Base-by-base conservation (phyloP, 805 yeast genomes). In the Hanseniaspora valbyensis region DNA sequence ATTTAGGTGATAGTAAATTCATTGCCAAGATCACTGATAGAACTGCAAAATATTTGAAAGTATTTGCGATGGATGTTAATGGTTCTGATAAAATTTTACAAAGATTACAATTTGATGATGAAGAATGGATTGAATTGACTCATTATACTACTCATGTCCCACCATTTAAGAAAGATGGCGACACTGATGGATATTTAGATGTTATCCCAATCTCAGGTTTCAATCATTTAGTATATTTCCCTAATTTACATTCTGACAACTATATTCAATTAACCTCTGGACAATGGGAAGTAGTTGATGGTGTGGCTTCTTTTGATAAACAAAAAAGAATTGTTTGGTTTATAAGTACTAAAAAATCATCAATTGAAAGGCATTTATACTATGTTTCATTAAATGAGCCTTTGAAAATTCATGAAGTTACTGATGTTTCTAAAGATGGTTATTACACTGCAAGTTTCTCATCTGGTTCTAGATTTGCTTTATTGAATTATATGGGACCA, bases 221-320 rank as follows among this genome's bases (percentile, higher is more conserved):
- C 57, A 71, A 72, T 52, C 98, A 92, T 64, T 69, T 92, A 55
- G 97, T 88, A 0, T 89, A 83, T 64, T 92, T 78, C 61, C 69
- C 84, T 2, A 92, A 95, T 4, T 77, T 87, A 2, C 69, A 73
- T 24, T 63, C 81, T 4, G 54, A 77, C 0, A 64, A 66, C 14
- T 86, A 86, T 3, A 58, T 58, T 2, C 62, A 82, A 21, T 72
- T 95, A 42, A 84, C 92, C 1, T 52, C 65, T 2, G 98, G 98
- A 6, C 66, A 74, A 0, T 92, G 95, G 95, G 98, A 92, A 64
- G 95, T 92, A n/a, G 83, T 76, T 25, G 74, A 71, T 54, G 89
- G 86, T 1, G 78, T 83, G 2, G 68, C 81, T 2, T 74, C 81
- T 0, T 77, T 77, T 65, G 87, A 83, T 59, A 67, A 65, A 46